Evolutionary conservation across 768 basidiomycete genomes (phyloP), one percentile per base, ranked within the genome.

Genomic region (Lactarius hatsudake): DNA sequence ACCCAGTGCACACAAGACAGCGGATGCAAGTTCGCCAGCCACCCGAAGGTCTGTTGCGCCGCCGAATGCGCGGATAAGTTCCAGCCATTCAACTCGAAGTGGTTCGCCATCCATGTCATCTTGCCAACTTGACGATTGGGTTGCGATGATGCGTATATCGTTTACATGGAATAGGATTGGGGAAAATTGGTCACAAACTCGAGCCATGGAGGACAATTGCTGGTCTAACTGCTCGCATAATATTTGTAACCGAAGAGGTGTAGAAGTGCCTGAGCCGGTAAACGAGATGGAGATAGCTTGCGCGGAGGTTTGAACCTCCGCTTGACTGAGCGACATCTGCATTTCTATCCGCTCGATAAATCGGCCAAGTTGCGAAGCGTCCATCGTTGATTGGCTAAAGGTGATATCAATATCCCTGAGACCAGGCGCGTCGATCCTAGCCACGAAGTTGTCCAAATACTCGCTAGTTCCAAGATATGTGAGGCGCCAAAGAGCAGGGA

Each of bases 1-100:
- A 10, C 20, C 18, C 43, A 43, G 77, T 74, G 43, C 43, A 45
- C 20, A 45, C 43, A 45, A n/a, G 20, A 45, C 10, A 8, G 20
- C 20, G 3, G 43, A 4, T 0, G 18, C 3, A 45, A 5, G 43
- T 20, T 20, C 9, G 9, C 43, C 10, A 45, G 20, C 20, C 20
- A 45, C 20, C 1, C 0, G 3, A n/a, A 45, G 1, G 43, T 45
- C 20, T n/a, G 9, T 45, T 45, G 43, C 43, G 9, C 43, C 20
- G 9, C 43, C 4, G 18, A 45, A 45, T n/a, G 43, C 4, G 43
- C 43, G 42, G 17, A 42, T 15, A 42, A 42, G 6, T 18, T 45
- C 43, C 43, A 10, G 9, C 43, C 43, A 45, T 30, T 30, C 30
- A 30, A 30, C 30, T 30, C 6, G 30, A 30, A 30, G 30, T n/a